Base-by-base conservation (phyloP, 257 asterid species). In the Handroanthus guayacan region DNA sequence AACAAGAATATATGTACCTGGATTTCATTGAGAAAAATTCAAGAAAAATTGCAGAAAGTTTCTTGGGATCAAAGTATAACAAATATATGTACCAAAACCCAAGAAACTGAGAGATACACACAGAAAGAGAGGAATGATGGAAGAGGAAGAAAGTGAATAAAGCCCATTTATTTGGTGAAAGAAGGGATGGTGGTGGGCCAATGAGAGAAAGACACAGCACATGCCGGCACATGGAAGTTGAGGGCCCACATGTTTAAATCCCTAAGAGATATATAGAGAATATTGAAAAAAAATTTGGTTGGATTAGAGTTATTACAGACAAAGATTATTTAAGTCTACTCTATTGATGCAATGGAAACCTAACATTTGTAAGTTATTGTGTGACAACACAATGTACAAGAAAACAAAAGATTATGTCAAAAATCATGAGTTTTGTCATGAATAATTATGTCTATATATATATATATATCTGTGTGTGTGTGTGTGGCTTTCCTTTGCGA, bases 221-320 rank as follows among this genome's bases (percentile, higher is more conserved):
- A 90, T 92, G 97, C 87, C 7, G 82, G 91, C 97, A 92, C 97
- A 92, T 92, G 97, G 86, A 86, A 83, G 13, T 75, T 65, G 58
- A 84, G 83, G 96, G 88, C 90, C 96, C 97, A 77, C 93, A 81
- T 68, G 76, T 65, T 73, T 76, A 81, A 85, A 78, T 87, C 94
- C 89, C 80, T 80, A 61, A 58, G n/a, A n/a, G n/a, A n/a, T n/a
- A n/a, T n/a, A n/a, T n/a, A 68, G 16, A 58, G 70, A 73, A 64
- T 63, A 55, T 72, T 79, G 74, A 69, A 72, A 56, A 16, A 71
- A 10, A 2, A 61, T 52, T 71, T 62, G 47, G 60, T 64, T 11
- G 31, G 61, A 68, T 61, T 55, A 25, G 58, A 17, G 18, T 67
- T 37, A 77, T 67, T 68, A 62, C 62, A 25, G 76, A 77, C 80